Base-by-base conservation (phyloP, 2,329 filamentous ascomycete genomes). In the Fusarium piperis region DNA sequence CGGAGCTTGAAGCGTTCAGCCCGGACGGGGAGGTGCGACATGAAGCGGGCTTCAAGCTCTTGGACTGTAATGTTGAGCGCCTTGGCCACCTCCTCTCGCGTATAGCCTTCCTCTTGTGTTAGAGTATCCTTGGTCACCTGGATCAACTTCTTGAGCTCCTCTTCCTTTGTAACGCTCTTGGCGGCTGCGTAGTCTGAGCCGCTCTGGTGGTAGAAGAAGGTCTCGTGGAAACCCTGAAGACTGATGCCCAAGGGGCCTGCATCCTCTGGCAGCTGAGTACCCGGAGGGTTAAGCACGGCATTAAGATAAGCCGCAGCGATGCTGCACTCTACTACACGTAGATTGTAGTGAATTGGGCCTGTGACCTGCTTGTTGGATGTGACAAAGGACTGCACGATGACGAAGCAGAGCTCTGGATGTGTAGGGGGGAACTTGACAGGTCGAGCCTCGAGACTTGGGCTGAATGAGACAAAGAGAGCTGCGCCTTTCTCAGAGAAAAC, bases 311-410 rank as follows among this genome's bases (percentile, higher is more conserved):
- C 88, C 4, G 96, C 94, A 4, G 96, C 96, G 33, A 99, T 88
- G 60, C 93, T 96, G 84, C 94, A 97, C 83, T 99, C 96, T 38
- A 98, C 96, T 2, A 99, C 96, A 30, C 96, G 92, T 26, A 99
- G 89, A 81, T 99, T 99, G 86, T 98, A 99, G 86, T 95, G 94
- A 71, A 97, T 91, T 0, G 95, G 95, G 0, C 92, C 96, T 1
- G 95, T 97, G 68, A 95, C 93, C 78, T 96, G 93, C 84, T 99
- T 99, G 85, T 98, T 95, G 6, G 95, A 93, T 16, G 92, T 92
- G 67, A 99, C 93, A 80, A 97, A 97, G 66, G 93, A 97, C 80
- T 99, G 96, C 9, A 95, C 95, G 73, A 98, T 94, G 71, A 99
- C 87, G 81, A 99, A 98, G 74, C 91, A 94, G 61, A 98, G 88